A percentile compares a stretch with the other conserved stretches of the same genome.
Evolutionary conservation across 257 asterid species (phyloP).

Genomic region (Scutellaria baicalensis): DNA sequence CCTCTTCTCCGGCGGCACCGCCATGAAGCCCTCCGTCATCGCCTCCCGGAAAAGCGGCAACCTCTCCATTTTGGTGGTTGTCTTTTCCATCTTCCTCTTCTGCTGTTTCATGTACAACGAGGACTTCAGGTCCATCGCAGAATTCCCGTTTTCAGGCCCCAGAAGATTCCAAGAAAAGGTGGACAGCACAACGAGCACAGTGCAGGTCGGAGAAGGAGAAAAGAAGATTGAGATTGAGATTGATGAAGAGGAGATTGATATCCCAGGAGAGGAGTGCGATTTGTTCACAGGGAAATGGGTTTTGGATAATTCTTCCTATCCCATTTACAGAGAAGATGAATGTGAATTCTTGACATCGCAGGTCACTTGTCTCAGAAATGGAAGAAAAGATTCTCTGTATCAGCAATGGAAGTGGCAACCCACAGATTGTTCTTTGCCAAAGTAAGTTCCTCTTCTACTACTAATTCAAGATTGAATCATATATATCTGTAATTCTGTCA

Average conservation of each 20-base stretch:
- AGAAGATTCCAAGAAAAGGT: conserved; percentile 23
- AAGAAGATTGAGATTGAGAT: conserved; percentile 25
- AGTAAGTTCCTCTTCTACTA: conserved; percentile 25
- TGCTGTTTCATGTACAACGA: conserved; percentile 91
- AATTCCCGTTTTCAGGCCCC: conserved; percentile 65
- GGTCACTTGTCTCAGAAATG: conserved; percentile 75
- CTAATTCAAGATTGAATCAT: too few relatives aligned
- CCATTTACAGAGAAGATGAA: conserved; percentile 55
- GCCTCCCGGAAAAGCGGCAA: conserved; percentile 47
- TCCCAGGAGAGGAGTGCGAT: conserved; percentile 66
- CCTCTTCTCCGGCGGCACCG: conserved; percentile 25
- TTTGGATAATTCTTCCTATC: conserved; percentile 48
- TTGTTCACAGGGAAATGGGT: conserved; percentile 70
- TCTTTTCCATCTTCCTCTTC: conserved; percentile 57
- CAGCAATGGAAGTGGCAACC: conserved; percentile 97
- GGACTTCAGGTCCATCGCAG: conserved; percentile 70
- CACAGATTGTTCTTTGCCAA: conserved; percentile 74
- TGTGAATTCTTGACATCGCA: conserved; percentile 77
- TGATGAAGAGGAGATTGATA: conserved; percentile 29
- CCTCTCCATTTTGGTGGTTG: conserved; percentile 52
- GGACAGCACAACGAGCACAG: conserved; percentile 19
- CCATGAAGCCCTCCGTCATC: conserved; percentile 45
- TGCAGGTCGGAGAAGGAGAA: too few relatives aligned
- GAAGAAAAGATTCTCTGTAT: conserved; percentile 54
- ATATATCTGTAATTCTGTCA: too few relatives aligned